Percentiles rank a stretch among this genome's conserved stretches.
phyloP scores from a whole-genome alignment of 2,329 filamentous ascomycete genomes.

The Colletotrichum caudatum region DNA sequence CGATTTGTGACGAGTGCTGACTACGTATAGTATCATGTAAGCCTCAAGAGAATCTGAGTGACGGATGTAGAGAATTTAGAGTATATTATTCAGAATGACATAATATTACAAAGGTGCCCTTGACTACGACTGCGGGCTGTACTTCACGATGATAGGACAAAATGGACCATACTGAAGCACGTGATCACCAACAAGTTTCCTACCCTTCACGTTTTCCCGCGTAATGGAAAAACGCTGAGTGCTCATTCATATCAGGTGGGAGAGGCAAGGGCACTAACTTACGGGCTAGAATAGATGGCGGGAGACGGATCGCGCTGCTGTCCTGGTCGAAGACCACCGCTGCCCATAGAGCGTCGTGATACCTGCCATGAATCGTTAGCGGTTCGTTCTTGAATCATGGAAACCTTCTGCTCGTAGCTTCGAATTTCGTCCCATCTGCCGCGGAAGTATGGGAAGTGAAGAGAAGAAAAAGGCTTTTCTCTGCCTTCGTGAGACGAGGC shows the following conservation, averaged over 20 bases:
- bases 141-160: background rate
- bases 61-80: background rate
- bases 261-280: background rate
- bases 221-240: background rate
- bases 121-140: background rate
- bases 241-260: background rate
- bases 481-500: background rate
- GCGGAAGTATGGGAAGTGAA: background rate
- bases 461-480: background rate
- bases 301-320: too few species aligned
- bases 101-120: background rate
- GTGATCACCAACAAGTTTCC: background rate
- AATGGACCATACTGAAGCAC: background rate
- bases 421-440: conserved; percentile 10
- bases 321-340: background rate
- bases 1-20: conserved; percentile 7
- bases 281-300: background rate
- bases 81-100: background rate
- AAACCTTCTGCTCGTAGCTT: background rate
- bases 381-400: background rate
- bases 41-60: conserved; percentile 36
- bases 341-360: background rate
- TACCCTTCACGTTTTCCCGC: background rate
- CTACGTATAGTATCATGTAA: conserved; percentile 35
- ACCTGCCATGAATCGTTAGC: conserved; percentile 23